Base-by-base conservation (phyloP, 495 filamentous ascomycete genomes). In the Hyphodiscus hymeniophilus region DNA sequence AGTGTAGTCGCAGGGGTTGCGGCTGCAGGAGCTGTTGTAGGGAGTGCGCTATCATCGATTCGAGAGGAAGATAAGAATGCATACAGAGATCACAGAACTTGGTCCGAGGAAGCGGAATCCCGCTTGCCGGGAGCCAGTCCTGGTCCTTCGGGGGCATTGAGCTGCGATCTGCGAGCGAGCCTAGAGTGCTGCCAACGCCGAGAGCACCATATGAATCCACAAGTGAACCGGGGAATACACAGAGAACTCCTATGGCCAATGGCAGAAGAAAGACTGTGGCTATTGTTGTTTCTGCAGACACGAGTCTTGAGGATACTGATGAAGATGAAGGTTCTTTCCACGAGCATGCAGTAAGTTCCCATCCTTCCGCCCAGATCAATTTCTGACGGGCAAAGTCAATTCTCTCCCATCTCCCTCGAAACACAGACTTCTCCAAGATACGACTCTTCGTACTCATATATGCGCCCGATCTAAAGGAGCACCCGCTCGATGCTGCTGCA, bases 401-500 rank as follows among this genome's bases (percentile, higher is more conserved):
- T 54, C 77, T 96, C 24, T 92, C 87, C 13, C 86, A 94, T 63
- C 81, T 96, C 43, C 87, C 86, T 10, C 73, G 77, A 53, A 78
- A 85, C 41, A 76, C 79, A 42, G 78, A 92, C 55, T 67, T 75
- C 48, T 76, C 77, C 38, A 79, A 71, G 21, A 75, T 79, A 38
- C 81, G 84, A 54, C 71, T 95, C 26, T 92, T 94, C 51, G 72
- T 95, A 42, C 74, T 96, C 47, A 94, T 96, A 60, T 94, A 95
- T 60, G 79, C 86, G 11, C 89, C 89, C 0, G 75, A 73, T 23
- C 70, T 94, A 47, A 88, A 85, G 64, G 82, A 85, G 51, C 69
- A 71, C 31, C 61, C 68, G 15, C 62, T 72, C 32, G 74, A 69
- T 38, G 68, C 74, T 15, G 63, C 67, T 50, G 66, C 66, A 39